A percentile compares a stretch with the other conserved stretches of the same genome.
phyloP scores from a whole-genome alignment of 768 basidiomycete genomes.

The Calvatia gigantea region DNA sequence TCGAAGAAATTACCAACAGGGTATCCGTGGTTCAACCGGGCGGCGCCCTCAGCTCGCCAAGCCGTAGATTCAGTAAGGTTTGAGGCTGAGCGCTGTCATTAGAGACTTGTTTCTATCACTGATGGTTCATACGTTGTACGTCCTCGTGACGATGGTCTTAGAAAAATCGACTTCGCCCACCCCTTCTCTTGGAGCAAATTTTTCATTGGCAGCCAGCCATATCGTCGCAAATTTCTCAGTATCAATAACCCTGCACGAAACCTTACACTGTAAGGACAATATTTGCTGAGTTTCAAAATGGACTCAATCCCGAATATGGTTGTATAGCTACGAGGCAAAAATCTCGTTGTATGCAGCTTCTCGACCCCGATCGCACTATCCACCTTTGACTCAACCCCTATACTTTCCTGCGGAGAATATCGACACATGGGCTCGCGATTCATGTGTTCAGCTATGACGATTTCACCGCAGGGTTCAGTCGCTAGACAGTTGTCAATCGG shows the following conservation, averaged over 20 bases:
- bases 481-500: background rate
- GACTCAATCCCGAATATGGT: background rate
- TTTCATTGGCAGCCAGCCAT: background rate
- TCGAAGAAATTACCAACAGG: background rate
- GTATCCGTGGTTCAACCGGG: background rate
- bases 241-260: background rate
- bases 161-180: background rate
- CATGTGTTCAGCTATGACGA: slow-evolving; percentile 4
- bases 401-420: background rate
- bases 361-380: too few relatives aligned
- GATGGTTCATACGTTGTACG: background rate
- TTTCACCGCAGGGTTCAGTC: background rate
- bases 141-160: background rate
- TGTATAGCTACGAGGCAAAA: background rate
- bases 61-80: too few relatives aligned
- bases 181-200: background rate
- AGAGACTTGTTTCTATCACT: background rate
- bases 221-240: background rate
- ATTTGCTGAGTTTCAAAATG: background rate
- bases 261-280: background rate
- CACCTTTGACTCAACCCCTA: background rate
- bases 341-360: background rate
- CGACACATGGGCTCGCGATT: background rate
- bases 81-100: too few relatives aligned
- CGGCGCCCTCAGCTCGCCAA: too few relatives aligned